Base-by-base conservation (phyloP, 768 basidiomycete genomes). In the Lactifluus volemus region DNA sequence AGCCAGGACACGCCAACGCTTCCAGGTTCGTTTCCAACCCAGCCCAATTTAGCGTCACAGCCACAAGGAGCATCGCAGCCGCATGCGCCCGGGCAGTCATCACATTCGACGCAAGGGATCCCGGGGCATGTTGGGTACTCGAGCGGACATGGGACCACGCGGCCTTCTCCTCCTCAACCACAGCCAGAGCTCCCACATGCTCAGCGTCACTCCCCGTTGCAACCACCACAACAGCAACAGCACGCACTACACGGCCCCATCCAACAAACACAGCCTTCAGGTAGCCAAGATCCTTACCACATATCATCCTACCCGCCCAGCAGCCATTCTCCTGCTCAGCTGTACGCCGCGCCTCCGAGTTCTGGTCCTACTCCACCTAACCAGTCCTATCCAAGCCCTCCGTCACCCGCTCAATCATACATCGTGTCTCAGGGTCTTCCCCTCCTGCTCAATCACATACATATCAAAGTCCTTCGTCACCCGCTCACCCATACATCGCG, bases 141-240 rank as follows among this genome's bases (percentile, higher is more conserved):
- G 19, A 47, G 56, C 15, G 56, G 55, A 36, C 45, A 58, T n/a
- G 29, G 19, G n/a, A n/a, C 19, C 36, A 25, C 56, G 11, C 61
- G 53, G 56, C 61, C 56, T 44, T 42, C 21, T 34, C 50, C 21
- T 34, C 50, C 59, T 50, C 59, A 61, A 34, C 14, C 36, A 61
- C 62, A 60, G 44, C 49, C 48, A 14, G 53, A 60, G 17, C 32
- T 30, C 25, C 5, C 59, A n/a, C 49, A 51, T 25, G 36, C 34
- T 45, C 59, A 29, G 38, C 38, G 54, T 29, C 25, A 41, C 55
- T 21, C 49, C 25, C 30, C 53, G 9, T 2, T 39, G n/a, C 42
- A 41, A 45, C 11, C 34, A 47, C 49, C 47, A 17, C n/a, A 44
- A 32, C 60, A 52, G 4, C 50, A 25, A 4, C n/a, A 12, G 12